These are phyloP conservation scores for Pachysandra terminalis DNA, from an alignment of 164 flowering plant genomes.

Conservation along the genomic window DNA sequence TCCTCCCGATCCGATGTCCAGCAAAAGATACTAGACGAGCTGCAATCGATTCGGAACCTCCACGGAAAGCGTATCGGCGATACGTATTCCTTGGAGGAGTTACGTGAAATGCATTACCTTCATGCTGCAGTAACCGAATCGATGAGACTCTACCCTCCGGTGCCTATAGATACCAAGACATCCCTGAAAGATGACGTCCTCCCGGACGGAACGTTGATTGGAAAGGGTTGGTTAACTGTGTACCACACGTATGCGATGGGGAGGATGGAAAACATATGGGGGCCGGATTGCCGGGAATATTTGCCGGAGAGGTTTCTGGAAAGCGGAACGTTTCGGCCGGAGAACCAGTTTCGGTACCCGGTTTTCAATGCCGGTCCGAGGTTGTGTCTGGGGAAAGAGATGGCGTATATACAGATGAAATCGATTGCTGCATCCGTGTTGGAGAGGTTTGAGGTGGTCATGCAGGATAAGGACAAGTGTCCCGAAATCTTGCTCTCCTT, in stretches of 20 bases:
- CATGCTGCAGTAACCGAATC: no score
- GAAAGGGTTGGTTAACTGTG: no score
- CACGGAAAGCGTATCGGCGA: no score
- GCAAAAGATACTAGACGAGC: no score
- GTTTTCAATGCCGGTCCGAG: constrained; percentile 23
- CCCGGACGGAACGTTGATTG: no score
- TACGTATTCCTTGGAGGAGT: no score
- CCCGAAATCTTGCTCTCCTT: constrained; percentile 7
- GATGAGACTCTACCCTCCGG: constrained; percentile 8
- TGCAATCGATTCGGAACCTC: no score
- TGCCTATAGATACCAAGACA: background rate
- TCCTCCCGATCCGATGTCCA: no score
- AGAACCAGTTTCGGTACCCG: constrained; percentile 15
- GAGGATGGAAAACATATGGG: constrained; percentile 12
- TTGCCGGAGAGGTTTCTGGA: background rate
- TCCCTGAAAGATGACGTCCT: no score
- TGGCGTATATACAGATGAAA: constrained; percentile 25
- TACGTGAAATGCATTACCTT: no score
- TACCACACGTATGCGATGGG: constrained; percentile 2
- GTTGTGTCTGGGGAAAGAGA: constrained; percentile 23
- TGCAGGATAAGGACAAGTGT: constrained; percentile 8
- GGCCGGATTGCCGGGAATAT: background rate
- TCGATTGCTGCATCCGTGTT: constrained; percentile 12
- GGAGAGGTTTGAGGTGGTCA: constrained; percentile 13
- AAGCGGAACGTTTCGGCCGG: constrained; percentile 15